These are phyloP conservation scores for Rhodotorula sphaerocarpa DNA, from an alignment of 768 basidiomycete species.

Conservation along the genomic window DNA sequence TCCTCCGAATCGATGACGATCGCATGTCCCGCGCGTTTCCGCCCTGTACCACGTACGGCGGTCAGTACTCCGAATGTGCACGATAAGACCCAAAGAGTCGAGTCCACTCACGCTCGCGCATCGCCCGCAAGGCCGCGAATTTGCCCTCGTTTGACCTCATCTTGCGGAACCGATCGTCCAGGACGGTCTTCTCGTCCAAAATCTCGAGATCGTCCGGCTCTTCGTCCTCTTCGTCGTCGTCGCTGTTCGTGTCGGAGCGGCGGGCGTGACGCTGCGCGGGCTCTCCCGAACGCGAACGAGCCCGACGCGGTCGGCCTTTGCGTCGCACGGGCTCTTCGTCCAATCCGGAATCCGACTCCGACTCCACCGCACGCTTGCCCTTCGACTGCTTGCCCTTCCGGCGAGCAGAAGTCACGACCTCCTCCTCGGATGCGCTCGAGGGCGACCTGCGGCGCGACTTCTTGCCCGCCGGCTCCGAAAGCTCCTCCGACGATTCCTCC, in stretches of 20 bases:
- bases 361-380: too few relatives aligned
- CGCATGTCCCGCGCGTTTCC: background rate
- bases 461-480: background rate
- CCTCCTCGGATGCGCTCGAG: too few relatives aligned
- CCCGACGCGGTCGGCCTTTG: too few relatives aligned
- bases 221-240: conserved; percentile 21
- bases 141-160: background rate
- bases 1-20: conserved; percentile 17
- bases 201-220: conserved; percentile 26
- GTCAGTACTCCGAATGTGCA: background rate
- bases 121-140: conserved; percentile 9
- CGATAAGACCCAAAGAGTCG: background rate
- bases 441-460: background rate
- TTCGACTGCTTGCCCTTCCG: too few relatives aligned
- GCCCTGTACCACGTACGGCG: background rate
- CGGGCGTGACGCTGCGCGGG: too few relatives aligned
- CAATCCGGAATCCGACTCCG: too few relatives aligned
- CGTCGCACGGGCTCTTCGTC: too few relatives aligned
- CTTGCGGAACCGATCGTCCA: background rate
- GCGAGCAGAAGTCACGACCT: too few relatives aligned
- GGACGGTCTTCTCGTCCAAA: conserved; percentile 18
- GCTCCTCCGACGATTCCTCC: background rate
- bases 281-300: too few relatives aligned
- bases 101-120: conserved; percentile 1
- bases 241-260: background rate